A percentile compares a stretch with the other conserved stretches of the same genome.
phyloP scores from a whole-genome alignment of 495 filamentous ascomycete species.

The Tuber magnatum region DNA sequence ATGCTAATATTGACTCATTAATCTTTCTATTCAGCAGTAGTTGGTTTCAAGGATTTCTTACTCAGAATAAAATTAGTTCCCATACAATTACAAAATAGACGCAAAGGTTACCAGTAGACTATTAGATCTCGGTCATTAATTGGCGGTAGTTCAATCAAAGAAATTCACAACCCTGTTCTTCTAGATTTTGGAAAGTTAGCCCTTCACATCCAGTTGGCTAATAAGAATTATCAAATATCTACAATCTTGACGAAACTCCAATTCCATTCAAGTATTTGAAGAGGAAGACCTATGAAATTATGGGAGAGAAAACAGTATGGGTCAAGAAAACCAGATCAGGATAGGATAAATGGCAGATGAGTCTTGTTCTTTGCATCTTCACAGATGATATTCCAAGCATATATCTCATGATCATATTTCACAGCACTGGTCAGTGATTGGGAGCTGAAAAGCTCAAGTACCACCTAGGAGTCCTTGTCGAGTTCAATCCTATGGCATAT shows the following conservation, averaged over 20 bases:
- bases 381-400: conserved; percentile 1
- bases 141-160: not conserved
- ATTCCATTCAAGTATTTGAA: too few species aligned
- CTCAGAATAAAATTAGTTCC: not conserved
- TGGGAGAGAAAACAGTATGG: too few species aligned
- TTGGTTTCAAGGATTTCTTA: conserved; percentile 4
- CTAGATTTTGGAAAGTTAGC: not conserved
- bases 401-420: conserved; percentile 6
- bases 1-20: too few species aligned
- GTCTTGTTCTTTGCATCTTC: conserved; percentile 10
- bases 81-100: not conserved
- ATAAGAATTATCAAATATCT: too few species aligned
- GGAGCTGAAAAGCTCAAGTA: not conserved
- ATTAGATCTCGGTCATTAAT: not conserved
- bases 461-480: not conserved
- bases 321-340: not conserved
- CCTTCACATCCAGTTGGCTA: too few species aligned
- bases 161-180: not conserved
- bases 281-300: too few species aligned
- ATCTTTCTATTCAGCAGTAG: not conserved
- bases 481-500: not conserved
- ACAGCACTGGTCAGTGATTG: not conserved
- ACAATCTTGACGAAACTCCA: too few species aligned
- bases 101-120: not conserved
- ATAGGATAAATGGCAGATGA: conserved; percentile 4